Evolutionary conservation across 768 basidiomycete genomes (phyloP).

Genomic region (Psilocybe cubensis): DNA sequence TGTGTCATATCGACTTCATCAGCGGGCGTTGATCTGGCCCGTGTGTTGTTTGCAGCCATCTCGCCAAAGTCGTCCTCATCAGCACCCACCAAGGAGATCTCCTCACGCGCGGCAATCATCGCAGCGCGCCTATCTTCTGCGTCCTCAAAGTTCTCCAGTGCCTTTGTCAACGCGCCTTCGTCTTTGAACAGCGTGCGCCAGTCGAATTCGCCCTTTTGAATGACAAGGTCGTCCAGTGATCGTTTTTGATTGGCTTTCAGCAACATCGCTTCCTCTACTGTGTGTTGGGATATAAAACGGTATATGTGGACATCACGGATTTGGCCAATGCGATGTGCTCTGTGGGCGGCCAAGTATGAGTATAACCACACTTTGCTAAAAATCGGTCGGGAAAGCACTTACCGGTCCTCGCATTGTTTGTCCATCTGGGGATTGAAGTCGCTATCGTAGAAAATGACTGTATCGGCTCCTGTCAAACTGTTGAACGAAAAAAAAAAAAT

Average conservation of each 20-base stretch:
- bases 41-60: conserved; percentile 6
- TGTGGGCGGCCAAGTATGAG: conserved; percentile 26
- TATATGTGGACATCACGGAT: conserved; percentile 97
- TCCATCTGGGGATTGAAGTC: conserved; percentile 99
- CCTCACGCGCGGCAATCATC: conserved; percentile 73
- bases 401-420: conserved; percentile 93
- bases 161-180: conserved; percentile 65
- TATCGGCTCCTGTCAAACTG: conserved; percentile 87
- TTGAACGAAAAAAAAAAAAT: neutral
- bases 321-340: conserved; percentile 98
- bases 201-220: conserved; percentile 93
- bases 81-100: conserved; percentile 71
- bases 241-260: conserved; percentile 98
- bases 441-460: conserved; percentile 96
- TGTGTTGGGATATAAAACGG: conserved; percentile 86
- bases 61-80: conserved; percentile 79
- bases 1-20: conserved; percentile 31
- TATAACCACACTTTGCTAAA: neutral
- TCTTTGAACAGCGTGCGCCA: conserved; percentile 86
- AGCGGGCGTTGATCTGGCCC: conserved; percentile 8
- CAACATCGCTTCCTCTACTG: conserved; percentile 96
- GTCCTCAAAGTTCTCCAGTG: conserved; percentile 87
- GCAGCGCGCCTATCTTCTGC: conserved; percentile 87
- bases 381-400: conserved; percentile 21
- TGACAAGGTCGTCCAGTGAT: conserved; percentile 86